These are phyloP conservation scores for Fusarium anthophilum DNA, from an alignment of 2,329 filamentous ascomycete genomes.

Conservation along the genomic window DNA sequence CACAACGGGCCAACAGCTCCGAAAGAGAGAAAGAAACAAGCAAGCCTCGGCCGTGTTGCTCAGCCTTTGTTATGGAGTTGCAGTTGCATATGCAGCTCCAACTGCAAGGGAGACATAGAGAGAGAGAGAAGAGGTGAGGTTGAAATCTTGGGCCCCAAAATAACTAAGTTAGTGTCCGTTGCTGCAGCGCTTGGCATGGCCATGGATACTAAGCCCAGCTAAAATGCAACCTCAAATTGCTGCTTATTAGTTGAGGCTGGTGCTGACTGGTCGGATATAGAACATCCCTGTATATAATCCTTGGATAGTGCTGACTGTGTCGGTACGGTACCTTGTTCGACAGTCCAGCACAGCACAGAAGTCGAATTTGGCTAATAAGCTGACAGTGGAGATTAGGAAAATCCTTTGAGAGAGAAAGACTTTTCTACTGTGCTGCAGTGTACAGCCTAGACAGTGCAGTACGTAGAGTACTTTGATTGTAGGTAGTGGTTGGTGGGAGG, in stretches of 20 bases:
- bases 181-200: slow-evolving; percentile 15
- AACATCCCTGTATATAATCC: neutral
- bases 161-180: slow-evolving; percentile 11
- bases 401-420: neutral
- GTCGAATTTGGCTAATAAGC: slow-evolving; percentile 16
- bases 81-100: neutral
- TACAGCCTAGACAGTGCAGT: no score
- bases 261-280: slow-evolving; percentile 20
- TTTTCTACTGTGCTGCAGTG: neutral
- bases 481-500: neutral
- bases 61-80: slow-evolving; percentile 13
- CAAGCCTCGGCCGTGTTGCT: neutral
- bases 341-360: neutral
- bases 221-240: slow-evolving; percentile 21
- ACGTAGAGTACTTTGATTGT: neutral
- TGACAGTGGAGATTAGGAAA: slow-evolving; percentile 13
- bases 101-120: neutral
- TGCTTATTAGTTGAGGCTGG: slow-evolving; percentile 30
- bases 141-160: slow-evolving; percentile 2
- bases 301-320: slow-evolving; percentile 28
- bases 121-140: slow-evolving; percentile 3
- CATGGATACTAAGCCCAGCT: neutral
- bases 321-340: neutral
- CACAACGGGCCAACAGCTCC: slow-evolving; percentile 10
- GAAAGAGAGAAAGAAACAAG: neutral